These are phyloP conservation scores for Drechslerella dactyloides DNA, from an alignment of 2,329 filamentous ascomycete species.

Conservation along the genomic window DNA sequence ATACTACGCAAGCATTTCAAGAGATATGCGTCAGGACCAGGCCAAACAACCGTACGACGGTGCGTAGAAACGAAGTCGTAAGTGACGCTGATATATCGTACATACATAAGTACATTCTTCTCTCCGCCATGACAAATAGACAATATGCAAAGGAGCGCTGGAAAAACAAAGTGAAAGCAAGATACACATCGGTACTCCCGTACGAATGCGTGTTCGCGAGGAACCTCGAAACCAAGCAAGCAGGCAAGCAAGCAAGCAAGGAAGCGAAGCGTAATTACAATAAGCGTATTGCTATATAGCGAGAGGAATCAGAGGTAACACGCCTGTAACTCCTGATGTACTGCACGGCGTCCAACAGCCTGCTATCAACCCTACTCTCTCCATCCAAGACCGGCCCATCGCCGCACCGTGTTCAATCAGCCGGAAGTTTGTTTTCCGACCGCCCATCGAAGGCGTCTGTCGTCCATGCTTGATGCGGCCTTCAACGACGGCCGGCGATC, in stretches of 20 bases:
- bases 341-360: background rate
- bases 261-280: background rate
- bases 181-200: too few relatives aligned
- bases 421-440: too few relatives aligned
- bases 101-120: too few relatives aligned
- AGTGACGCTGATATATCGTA: too few relatives aligned
- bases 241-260: background rate
- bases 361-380: background rate
- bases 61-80: too few relatives aligned
- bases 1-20: background rate
- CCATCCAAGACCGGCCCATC: background rate
- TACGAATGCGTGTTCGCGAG: background rate
- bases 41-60: background rate
- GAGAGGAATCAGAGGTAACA: constrained; percentile 18
- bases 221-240: background rate
- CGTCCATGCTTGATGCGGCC: too few relatives aligned
- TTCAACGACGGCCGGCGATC: too few relatives aligned
- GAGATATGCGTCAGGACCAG: background rate
- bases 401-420: too few relatives aligned
- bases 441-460: too few relatives aligned
- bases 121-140: too few relatives aligned
- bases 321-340: constrained; percentile 33
- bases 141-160: too few relatives aligned
- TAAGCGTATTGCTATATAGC: background rate
- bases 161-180: too few relatives aligned